Conservation (phyloP, 2,329 filamentous ascomycete species). For the Sporothrix brasiliensis region DNA sequence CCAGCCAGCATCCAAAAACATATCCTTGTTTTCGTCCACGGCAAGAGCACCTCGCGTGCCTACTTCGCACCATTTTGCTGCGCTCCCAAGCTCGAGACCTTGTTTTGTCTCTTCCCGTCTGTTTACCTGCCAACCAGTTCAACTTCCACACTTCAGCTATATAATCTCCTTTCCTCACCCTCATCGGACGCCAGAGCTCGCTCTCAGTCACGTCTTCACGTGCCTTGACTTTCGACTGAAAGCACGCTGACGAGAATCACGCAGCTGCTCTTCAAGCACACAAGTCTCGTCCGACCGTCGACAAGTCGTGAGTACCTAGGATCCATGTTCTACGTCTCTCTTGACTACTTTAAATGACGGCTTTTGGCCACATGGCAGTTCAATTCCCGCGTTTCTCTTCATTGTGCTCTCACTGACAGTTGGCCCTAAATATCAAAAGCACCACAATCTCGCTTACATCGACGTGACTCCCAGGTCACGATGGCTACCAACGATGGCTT, state of each 20-base stretch:
- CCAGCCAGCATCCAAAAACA: neutral
- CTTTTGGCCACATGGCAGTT: no score
- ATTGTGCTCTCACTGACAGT: neutral
- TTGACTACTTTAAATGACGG: neutral
- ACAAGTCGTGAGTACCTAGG: neutral
- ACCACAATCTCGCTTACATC: neutral
- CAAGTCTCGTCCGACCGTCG: neutral
- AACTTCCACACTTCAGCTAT: neutral
- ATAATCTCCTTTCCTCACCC: slow-evolving; percentile 1
- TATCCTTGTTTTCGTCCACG: neutral
- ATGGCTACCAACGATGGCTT: neutral
- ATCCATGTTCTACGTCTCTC: neutral
- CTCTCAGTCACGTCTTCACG: neutral
- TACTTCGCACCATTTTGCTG: neutral
- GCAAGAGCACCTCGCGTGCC: neutral
- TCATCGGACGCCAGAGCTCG: neutral
- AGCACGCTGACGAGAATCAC: slow-evolving; percentile 12
- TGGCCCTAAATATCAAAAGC: neutral
- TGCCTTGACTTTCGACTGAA: neutral
- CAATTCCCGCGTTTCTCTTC: neutral
- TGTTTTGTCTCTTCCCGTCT: neutral
- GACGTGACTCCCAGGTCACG: neutral
- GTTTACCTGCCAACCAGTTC: neutral
- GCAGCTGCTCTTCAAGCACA: slow-evolving; percentile 4
- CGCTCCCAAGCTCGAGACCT: neutral